Base-by-base conservation (phyloP, 2,329 filamentous ascomycete species). In the Botrytis deweyae region DNA sequence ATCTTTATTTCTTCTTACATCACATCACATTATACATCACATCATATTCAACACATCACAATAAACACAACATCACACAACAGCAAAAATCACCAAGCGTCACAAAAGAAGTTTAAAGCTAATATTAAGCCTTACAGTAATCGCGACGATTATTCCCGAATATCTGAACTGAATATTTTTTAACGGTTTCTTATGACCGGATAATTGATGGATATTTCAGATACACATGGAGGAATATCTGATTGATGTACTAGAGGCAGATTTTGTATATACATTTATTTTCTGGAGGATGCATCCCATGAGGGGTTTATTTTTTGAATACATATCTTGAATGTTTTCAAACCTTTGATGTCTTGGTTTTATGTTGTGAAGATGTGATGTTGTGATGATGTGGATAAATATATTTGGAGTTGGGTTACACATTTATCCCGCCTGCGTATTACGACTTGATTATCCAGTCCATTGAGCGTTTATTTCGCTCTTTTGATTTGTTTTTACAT, bases 161-260 rank as follows among this genome's bases (percentile, higher is more conserved):
- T 18, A 18, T 20, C 42, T 44, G 18, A 8, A 44, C 20, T 20
- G 42, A 44, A 58, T 59, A 33, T 18, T 20, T 10, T 2, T 20
- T 36, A 4, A 18, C 0, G 6, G n/a, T 33, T n/a, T 4, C 10
- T 0, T 6, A 7, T 58, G 29, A 6, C 1, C 16, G 36, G n/a
- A 59, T 36, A 14, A 59, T 36, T 36, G 55, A 44, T 16, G 16
- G 16, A 44, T 1, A 18, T 44, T 44, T 44, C 16, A 16, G 42
- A 44, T 44, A 18, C 14, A 44, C 4, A 44, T 44, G 42, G 5
- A 44, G 42, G 20, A 33, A 5, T 10, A 18, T 59, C 29, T 59
- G 10, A 16, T 22, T 59, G 29, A 6, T 44, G n/a, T 33, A 20
- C 29, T 29, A 58, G 16, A 18, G 55, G 29, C 18, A 7, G 14